These are phyloP conservation scores for Trichosporon inkin DNA, from an alignment of 1,284 basidiomycete genomes.

Conservation along the genomic window DNA sequence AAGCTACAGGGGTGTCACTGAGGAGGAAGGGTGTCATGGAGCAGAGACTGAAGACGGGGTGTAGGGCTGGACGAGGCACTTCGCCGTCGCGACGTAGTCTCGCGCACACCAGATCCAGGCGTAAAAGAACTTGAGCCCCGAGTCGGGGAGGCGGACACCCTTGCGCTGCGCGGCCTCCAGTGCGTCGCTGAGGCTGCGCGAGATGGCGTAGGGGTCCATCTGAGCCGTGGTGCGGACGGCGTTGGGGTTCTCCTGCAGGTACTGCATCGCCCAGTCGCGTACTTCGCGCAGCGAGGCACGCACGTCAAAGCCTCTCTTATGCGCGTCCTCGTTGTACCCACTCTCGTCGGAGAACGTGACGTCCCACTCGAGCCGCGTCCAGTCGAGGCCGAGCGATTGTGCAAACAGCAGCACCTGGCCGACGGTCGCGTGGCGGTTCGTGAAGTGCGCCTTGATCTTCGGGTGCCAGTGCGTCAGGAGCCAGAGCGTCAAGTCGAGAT, in stretches of 20 bases:
- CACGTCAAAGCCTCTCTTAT: too few relatives aligned
- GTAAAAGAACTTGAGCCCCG: not conserved
- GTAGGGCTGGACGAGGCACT: not conserved
- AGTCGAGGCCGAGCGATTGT: not conserved
- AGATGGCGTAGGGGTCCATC: not conserved
- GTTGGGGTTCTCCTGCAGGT: not conserved
- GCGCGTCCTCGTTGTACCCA: constrained; percentile 23
- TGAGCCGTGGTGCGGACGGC: not conserved
- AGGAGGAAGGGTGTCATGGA: too few relatives aligned
- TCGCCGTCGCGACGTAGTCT: not conserved
- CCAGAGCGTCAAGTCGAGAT: not conserved
- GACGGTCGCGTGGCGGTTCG: not conserved
- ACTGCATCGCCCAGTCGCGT: not conserved
- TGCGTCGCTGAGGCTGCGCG: too few relatives aligned
- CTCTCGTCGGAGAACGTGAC: constrained; percentile 12
- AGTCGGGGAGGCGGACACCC: too few relatives aligned
- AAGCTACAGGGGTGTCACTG: too few relatives aligned
- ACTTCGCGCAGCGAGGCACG: not conserved
- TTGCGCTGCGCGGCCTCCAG: too few relatives aligned
- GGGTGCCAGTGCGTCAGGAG: not conserved
- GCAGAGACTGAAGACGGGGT: too few relatives aligned
- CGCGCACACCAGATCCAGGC: not conserved
- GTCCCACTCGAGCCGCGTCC: not conserved
- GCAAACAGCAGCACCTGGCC: not conserved
- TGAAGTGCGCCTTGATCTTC: not conserved